Evolutionary conservation across 1,284 basidiomycete species (phyloP).

Genomic region (Pisolithus thermaeus): DNA sequence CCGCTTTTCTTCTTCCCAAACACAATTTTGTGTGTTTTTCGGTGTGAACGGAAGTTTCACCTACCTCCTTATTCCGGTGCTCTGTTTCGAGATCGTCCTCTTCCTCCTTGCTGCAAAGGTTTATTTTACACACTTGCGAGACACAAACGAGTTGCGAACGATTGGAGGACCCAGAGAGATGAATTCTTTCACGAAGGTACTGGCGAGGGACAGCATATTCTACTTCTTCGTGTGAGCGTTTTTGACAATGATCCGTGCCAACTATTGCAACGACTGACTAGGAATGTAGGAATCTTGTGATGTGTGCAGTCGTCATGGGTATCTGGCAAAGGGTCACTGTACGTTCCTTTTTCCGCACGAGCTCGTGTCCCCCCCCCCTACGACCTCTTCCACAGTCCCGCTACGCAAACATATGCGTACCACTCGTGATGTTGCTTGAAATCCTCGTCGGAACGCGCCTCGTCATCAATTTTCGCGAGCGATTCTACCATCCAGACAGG

Average conservation of each 20-base stretch:
- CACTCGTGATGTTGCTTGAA: conserved; percentile 29
- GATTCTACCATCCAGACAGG: conserved; percentile 15
- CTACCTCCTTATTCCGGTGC: conserved; percentile 27
- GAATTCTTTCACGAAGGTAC: conserved; percentile 19
- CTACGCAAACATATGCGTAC: conserved; percentile 28
- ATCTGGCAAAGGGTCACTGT: conserved; percentile 25
- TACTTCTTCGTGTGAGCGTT: conserved; percentile 28
- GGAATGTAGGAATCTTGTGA: conserved; percentile 18
- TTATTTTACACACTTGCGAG: conserved; percentile 12
- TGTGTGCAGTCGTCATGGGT: conserved; percentile 21
- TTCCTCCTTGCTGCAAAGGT: conserved; percentile 18
- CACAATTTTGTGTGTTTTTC: conserved; percentile 15
- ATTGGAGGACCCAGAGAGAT: conserved; percentile 4
- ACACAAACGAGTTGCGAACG: not conserved
- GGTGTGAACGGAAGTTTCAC: conserved; percentile 19
- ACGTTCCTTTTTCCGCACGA: conserved; percentile 3
- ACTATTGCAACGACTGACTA: not conserved
- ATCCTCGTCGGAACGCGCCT: conserved; percentile 28
- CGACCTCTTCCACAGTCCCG: conserved; percentile 9
- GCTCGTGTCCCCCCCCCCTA: not conserved
- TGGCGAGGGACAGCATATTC: conserved; percentile 26
- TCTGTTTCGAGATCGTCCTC: conserved; percentile 23
- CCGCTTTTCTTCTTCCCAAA: not conserved
- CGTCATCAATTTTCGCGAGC: conserved; percentile 29
- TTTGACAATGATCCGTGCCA: not conserved